Percentiles rank a stretch among this genome's conserved stretches.
Evolutionary conservation across 1,284 basidiomycete species (phyloP).

Genomic region (Mycocalia duriaeana): DNA sequence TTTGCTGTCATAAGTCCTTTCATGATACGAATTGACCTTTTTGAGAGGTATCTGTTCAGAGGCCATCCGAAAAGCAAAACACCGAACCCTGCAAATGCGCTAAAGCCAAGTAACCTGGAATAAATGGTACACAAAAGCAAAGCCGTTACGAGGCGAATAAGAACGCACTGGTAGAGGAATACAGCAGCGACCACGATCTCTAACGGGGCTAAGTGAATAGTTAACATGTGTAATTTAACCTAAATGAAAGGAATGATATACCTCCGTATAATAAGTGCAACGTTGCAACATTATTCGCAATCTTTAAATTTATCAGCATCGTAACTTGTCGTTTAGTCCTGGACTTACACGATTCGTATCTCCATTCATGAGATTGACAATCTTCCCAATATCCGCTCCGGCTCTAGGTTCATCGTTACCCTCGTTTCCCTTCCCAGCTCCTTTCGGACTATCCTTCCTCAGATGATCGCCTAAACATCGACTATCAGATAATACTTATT

Average conservation of each 20-base stretch:
- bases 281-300: constrained; percentile 39
- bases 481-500: no score
- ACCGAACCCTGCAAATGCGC: constrained; percentile 80
- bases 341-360: constrained; percentile 49
- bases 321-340: background rate
- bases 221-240: background rate
- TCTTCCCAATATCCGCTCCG: constrained; percentile 74
- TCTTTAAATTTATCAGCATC: background rate
- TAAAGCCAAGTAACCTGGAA: constrained; percentile 76
- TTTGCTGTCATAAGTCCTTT: constrained; percentile 69
- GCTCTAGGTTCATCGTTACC: constrained; percentile 57
- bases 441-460: constrained; percentile 35
- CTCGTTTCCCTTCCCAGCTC: constrained; percentile 29
- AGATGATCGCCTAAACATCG: no score
- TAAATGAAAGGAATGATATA: constrained; percentile 19
- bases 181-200: constrained; percentile 73
- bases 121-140: constrained; percentile 3
- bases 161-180: constrained; percentile 75
- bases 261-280: constrained; percentile 67
- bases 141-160: background rate
- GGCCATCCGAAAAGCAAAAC: constrained; percentile 72
- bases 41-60: constrained; percentile 61
- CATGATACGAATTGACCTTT: constrained; percentile 63
- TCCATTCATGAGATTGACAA: constrained; percentile 74
- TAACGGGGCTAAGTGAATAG: constrained; percentile 51